Evolutionary conservation across 495 filamentous ascomycete genomes (phyloP).

Genomic region (Penicillium bialowiezense): DNA sequence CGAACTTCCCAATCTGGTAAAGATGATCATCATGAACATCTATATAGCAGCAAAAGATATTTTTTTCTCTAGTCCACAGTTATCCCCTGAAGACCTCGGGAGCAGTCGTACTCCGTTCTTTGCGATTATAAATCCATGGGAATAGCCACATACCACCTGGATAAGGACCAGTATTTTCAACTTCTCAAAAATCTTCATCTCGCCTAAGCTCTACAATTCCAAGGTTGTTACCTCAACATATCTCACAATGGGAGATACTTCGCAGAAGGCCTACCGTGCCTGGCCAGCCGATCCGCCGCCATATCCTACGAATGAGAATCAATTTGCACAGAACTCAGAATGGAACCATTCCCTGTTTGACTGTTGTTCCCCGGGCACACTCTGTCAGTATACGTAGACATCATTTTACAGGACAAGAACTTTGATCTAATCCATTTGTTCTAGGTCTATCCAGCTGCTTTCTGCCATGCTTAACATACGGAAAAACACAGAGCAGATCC

Average conservation of each 20-base stretch:
- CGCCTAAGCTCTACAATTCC: too few relatives aligned
- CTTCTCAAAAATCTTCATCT: too few relatives aligned
- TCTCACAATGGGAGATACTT: neutral
- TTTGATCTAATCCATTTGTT: neutral
- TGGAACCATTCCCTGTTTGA: constrained; percentile 15
- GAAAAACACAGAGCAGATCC: constrained; percentile 44
- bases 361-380: constrained; percentile 9
- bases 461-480: constrained; percentile 53
- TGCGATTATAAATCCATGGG: too few relatives aligned
- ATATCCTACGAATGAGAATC: neutral
- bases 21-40: neutral
- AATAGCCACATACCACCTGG: too few relatives aligned
- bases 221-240: neutral
- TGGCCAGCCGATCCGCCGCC: constrained; percentile 1
- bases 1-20: constrained; percentile 5
- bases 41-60: neutral
- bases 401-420: neutral
- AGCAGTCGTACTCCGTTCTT: too few relatives aligned
- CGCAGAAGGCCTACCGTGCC: constrained; percentile 12
- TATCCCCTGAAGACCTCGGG: too few relatives aligned
- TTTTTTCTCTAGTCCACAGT: too few relatives aligned
- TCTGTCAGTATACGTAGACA: constrained; percentile 5
- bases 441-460: constrained; percentile 40
- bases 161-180: too few relatives aligned
- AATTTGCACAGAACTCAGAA: constrained; percentile 6